Base-by-base conservation (phyloP, 805 yeast genomes). In the Yamadazyma olivae region DNA sequence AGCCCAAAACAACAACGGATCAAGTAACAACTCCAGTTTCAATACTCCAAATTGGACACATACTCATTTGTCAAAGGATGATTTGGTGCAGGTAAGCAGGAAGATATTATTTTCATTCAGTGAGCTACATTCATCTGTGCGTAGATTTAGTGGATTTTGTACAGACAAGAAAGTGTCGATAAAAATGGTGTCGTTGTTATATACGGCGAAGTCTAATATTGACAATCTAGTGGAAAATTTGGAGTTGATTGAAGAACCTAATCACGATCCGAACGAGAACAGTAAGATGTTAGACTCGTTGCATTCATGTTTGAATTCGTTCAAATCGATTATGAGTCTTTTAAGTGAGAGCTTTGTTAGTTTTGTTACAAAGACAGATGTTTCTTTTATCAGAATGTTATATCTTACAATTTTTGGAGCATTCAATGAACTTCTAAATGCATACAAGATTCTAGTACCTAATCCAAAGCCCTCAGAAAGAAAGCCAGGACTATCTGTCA, bases 381-480 rank as follows among this genome's bases (percentile, higher is more conserved):
- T 80, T 12, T 74, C 83, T 42, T 81, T 79, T 49, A 67, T 82
- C 8, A 61, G 91, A 42, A 71, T 81, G 70, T 67, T 83, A 30
- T 71, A 79, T 41, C 60, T 83, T 55, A 71, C 81, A 5, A 48
- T 80, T 6, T 74, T 73, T 49, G 82, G 85, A 22, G 72, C 85
- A 0, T 74, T 83, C 42, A 72, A 74, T 37, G 93, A 84, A 54
- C 61, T 84, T 33, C 71, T 68, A 46, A 84, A 84, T 53, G 84
- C 89, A 0, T 81, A 80, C 69, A 65, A 59, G 33, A 51, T 71
- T 0, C 43, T 77, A 16, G 50, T 53, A 4, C 39, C 35, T 13
- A 29, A 19, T 38, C 43, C 24, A 17, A 32, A 21, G 28, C 23
- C 16, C 3, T 7, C 3, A 17, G 30, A 27, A 3, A 19, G 15